These are phyloP conservation scores for Comarum palustre DNA, from an alignment of 306 rosid species.

Conservation along the genomic window DNA sequence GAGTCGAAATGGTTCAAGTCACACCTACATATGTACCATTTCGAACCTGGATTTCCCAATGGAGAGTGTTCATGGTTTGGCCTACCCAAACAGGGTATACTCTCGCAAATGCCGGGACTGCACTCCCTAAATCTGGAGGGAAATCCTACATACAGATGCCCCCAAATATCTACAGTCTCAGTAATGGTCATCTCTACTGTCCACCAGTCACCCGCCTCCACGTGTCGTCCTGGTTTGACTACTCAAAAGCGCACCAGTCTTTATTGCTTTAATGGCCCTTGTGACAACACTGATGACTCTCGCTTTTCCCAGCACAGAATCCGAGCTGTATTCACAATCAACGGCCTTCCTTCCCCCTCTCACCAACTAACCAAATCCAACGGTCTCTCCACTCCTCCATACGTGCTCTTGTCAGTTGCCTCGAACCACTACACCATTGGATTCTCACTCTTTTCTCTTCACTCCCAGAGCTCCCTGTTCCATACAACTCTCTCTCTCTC, in stretches of 20 bases:
- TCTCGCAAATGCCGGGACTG: too few relatives aligned
- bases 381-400: not conserved
- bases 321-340: slow-evolving; percentile 30
- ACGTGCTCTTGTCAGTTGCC: slow-evolving; percentile 31
- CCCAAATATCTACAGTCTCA: not conserved
- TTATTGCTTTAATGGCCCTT: slow-evolving; percentile 9
- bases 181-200: not conserved
- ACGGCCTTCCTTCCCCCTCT: slow-evolving; percentile 14
- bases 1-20: too few relatives aligned
- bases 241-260: not conserved
- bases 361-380: slow-evolving; percentile 3
- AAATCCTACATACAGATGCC: too few relatives aligned
- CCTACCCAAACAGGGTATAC: too few relatives aligned
- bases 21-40: too few relatives aligned
- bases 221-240: not conserved
- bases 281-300: slow-evolving; percentile 20
- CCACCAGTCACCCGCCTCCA: not conserved
- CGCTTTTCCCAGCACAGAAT: slow-evolving; percentile 4
- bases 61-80: too few relatives aligned
- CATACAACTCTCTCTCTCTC: not conserved
- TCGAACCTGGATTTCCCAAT: too few relatives aligned
- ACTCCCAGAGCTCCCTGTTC: not conserved
- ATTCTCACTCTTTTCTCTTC: slow-evolving; percentile 16
- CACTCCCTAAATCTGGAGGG: too few relatives aligned
- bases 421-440: slow-evolving; percentile 32